Conservation (phyloP, 2,329 filamentous ascomycete genomes). For the Fusarium sp. region DNA sequence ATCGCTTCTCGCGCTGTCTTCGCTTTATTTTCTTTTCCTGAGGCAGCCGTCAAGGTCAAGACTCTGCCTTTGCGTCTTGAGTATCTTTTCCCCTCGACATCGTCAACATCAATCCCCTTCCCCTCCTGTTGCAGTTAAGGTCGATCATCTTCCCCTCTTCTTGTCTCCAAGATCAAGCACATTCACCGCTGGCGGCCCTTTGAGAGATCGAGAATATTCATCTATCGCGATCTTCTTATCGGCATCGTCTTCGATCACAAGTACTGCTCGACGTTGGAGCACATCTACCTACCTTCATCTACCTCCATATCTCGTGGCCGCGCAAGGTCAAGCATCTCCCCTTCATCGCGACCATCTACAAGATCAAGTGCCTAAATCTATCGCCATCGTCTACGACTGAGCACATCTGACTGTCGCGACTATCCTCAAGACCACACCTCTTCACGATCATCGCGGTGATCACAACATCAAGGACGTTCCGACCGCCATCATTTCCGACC, state of each 20-base stretch:
- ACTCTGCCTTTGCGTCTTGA: neutral
- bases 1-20: neutral
- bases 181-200: neutral
- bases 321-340: neutral
- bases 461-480: neutral
- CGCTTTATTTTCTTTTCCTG: neutral
- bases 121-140: neutral
- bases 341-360: neutral
- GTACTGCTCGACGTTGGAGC: neutral
- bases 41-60: neutral
- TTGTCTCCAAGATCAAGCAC: neutral
- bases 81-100: neutral
- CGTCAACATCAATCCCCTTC: neutral
- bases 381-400: neutral
- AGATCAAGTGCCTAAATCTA: neutral
- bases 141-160: neutral
- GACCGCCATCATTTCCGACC: neutral
- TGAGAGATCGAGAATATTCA: neutral
- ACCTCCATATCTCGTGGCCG: neutral
- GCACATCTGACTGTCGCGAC: neutral
- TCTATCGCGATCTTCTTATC: neutral
- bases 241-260: neutral
- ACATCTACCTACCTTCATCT: neutral
- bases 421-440: neutral
- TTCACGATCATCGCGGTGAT: neutral